phyloP scores from a whole-genome alignment of 257 asterid species.

The Gentiana macrophylla region DNA sequence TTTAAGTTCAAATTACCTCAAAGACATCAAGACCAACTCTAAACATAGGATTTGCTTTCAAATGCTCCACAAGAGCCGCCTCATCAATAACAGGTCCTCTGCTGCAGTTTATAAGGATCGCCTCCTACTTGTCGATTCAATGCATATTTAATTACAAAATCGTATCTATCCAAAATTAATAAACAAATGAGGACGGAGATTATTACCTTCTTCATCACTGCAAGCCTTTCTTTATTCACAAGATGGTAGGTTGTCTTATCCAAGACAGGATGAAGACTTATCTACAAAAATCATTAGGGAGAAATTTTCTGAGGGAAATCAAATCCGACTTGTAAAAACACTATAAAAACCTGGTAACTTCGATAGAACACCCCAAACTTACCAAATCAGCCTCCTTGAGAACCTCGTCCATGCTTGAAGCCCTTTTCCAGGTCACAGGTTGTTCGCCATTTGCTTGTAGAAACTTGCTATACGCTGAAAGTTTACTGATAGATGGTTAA shows the following conservation, averaged over 20 bases:
- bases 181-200: not conserved
- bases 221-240: slow-evolving; percentile 79
- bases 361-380: slow-evolving; percentile 1
- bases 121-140: slow-evolving; percentile 39
- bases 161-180: not conserved
- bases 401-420: slow-evolving; percentile 86
- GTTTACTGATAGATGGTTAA: slow-evolving; percentile 3
- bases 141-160: not conserved
- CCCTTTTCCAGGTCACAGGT: slow-evolving; percentile 91
- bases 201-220: slow-evolving; percentile 84
- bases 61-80: slow-evolving; percentile 91
- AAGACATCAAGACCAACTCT: slow-evolving; percentile 99
- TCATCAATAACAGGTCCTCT: slow-evolving; percentile 94
- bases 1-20: slow-evolving; percentile 42
- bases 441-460: slow-evolving; percentile 83
- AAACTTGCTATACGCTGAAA: slow-evolving; percentile 88
- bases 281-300: slow-evolving; percentile 30
- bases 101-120: slow-evolving; percentile 91
- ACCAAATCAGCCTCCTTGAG: slow-evolving; percentile 87
- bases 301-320: not conserved
- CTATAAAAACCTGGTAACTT: too few relatives aligned
- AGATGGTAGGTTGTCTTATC: slow-evolving; percentile 95
- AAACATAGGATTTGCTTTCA: slow-evolving; percentile 87
- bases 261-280: slow-evolving; percentile 89
- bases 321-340: too few relatives aligned